Conservation (phyloP, 495 filamentous ascomycete genomes). For the Tetracladium marchalianum region DNA sequence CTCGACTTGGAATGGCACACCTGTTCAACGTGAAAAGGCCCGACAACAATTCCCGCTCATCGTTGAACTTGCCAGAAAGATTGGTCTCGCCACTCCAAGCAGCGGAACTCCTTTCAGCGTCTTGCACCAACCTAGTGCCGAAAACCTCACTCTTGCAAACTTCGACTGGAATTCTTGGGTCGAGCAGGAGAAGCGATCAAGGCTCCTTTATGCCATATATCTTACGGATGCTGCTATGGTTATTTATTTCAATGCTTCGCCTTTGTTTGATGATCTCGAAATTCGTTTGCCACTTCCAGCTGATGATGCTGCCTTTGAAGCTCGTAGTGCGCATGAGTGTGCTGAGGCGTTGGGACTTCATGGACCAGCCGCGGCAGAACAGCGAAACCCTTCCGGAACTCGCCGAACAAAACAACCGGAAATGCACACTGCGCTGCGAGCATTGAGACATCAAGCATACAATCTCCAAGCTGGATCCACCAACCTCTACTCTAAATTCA, state of each 20-base stretch:
- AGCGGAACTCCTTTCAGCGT: conserved; percentile 28
- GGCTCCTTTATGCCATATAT: conserved; percentile 50
- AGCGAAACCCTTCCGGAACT: conserved; percentile 45
- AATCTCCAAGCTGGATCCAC: conserved; percentile 46
- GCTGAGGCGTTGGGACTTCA: conserved; percentile 49
- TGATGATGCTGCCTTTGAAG: conserved; percentile 61
- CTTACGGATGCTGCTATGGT: conserved; percentile 46
- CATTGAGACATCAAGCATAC: conserved; percentile 39
- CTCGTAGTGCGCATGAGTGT: conserved; percentile 40
- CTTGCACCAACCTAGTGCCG: conserved; percentile 32
- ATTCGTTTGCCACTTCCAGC: conserved; percentile 50
- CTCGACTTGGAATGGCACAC: conserved; percentile 54
- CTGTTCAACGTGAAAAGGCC: conserved; percentile 43
- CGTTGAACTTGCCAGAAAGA: conserved; percentile 37
- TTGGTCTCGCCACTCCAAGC: conserved; percentile 37
- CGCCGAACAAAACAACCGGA: conserved; percentile 47
- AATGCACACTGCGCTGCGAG: conserved; percentile 41
- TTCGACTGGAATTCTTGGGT: conserved; percentile 56
- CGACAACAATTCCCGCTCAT: conserved; percentile 41
- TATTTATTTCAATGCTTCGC: conserved; percentile 54
- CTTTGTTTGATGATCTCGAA: conserved; percentile 45
- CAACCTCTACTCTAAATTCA: conserved; percentile 58
- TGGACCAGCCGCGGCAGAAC: conserved; percentile 32
- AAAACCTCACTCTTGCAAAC: conserved; percentile 23
- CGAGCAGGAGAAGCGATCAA: conserved; percentile 55